phyloP scores from a whole-genome alignment of 2,329 filamentous ascomycete species.

The Penicillium sp. region DNA sequence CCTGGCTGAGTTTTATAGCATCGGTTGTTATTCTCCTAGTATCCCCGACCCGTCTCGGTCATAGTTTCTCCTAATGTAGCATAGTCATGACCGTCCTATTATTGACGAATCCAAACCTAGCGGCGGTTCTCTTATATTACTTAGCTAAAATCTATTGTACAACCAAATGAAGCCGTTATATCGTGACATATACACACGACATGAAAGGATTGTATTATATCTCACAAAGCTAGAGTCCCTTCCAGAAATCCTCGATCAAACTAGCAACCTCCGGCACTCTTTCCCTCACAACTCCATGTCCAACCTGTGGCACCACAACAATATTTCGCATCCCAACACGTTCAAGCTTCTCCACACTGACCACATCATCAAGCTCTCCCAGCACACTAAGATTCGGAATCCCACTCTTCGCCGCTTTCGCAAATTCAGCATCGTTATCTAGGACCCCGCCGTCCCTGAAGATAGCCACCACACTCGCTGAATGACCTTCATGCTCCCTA shows the following conservation, averaged over 20 bases:
- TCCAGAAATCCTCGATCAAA: conserved; percentile 39
- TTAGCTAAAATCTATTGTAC: not conserved
- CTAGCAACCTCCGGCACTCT: conserved; percentile 45
- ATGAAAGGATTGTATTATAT: too few relatives aligned
- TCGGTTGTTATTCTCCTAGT: not conserved
- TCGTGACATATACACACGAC: not conserved
- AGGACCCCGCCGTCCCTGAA: conserved; percentile 54
- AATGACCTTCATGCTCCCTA: conserved; percentile 54
- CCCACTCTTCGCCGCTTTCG: conserved; percentile 31
- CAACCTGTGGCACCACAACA: conserved; percentile 44
- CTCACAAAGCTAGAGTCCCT: conserved; percentile 33
- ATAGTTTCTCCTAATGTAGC: too few relatives aligned
- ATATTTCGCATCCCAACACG: conserved; percentile 45
- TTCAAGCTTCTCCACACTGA: conserved; percentile 39
- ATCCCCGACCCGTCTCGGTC: too few relatives aligned
- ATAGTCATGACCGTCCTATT: too few relatives aligned
- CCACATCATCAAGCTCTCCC: conserved; percentile 47
- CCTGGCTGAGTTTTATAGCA: not conserved
- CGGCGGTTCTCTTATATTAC: not conserved
- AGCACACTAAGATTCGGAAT: conserved; percentile 42
- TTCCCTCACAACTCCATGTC: conserved; percentile 51
- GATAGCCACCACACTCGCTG: conserved; percentile 54
- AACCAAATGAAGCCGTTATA: not conserved
- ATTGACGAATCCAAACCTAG: not conserved
- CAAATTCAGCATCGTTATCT: conserved; percentile 47